Evolutionary conservation across 2,329 filamentous ascomycete genomes (phyloP).

Genomic region (Coniochaeta pulveracea): DNA sequence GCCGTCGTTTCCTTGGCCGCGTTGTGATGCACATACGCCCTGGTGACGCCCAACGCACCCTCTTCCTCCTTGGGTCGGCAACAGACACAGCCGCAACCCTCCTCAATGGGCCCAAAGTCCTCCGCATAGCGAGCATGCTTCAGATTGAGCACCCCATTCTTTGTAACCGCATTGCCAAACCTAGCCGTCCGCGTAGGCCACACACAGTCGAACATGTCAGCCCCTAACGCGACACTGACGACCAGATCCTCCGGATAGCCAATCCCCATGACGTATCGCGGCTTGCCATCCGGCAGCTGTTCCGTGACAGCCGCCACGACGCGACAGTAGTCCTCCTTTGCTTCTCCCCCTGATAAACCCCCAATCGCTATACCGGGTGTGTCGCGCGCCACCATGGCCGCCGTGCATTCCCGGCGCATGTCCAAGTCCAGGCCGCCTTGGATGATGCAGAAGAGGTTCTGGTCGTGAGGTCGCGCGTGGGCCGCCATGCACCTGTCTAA

Average conservation of each 20-base stretch:
- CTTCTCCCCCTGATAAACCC: conserved; percentile 87
- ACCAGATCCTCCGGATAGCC: conserved; percentile 94
- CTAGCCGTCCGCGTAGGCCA: conserved; percentile 95
- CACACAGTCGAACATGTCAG: conserved; percentile 99
- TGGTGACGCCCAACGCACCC: conserved; percentile 66
- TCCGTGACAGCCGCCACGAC: conserved; percentile 81
- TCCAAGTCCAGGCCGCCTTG: conserved; percentile 88
- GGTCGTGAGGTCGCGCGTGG: conserved; percentile 68
- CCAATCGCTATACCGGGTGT: conserved; percentile 97
- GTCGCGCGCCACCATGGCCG: conserved; percentile 77
- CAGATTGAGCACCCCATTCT: conserved; percentile 71
- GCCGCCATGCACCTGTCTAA: conserved; percentile 88
- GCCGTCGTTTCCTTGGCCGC: conserved; percentile 91
- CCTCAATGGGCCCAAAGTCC: conserved; percentile 77
- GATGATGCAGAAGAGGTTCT: conserved; percentile 98
- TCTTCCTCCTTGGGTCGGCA: conserved; percentile 55
- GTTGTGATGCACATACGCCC: conserved; percentile 85
- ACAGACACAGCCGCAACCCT: conserved; percentile 69
- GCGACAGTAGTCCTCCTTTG: conserved; percentile 82
- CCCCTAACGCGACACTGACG: conserved; percentile 84
- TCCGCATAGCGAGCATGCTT: conserved; percentile 62
- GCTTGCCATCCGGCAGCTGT: conserved; percentile 78
- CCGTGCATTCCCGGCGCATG: conserved; percentile 72
- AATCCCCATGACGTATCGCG: conserved; percentile 98
- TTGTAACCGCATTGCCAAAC: conserved; percentile 89